Base-by-base conservation (phyloP, 139 green algal genomes). In the Chlorella vulgaris region DNA sequence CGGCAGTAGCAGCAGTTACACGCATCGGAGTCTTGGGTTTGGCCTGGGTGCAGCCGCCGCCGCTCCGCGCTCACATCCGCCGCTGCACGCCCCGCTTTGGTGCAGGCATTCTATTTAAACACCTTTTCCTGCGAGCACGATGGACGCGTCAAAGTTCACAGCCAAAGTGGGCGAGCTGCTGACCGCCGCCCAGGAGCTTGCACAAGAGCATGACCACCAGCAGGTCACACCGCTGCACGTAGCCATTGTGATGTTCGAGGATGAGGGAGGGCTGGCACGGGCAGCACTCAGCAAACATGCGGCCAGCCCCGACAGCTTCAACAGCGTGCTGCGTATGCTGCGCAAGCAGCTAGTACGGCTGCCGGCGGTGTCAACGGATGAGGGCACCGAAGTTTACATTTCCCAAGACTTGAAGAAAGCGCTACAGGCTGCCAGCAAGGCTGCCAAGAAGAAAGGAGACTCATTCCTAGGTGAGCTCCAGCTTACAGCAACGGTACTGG, bases 371-470 rank as follows among this genome's bases (percentile, higher is more conserved):
- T 70, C n/a, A 66, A 81, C 31, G 31, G 82, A 78, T 31, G 85
- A 4, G 83, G 86, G 90, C 47, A 53, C 38, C 35, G 86, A 93
- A 6, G 81, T 90, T 3, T 86, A 67, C 65, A 40, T 87, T 7
- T 60, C 65, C 0, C 26, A 75, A 5, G 90, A 92, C 35, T 29
- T 90, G 8, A 83, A 66, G 7, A 89, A 92, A 67, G 71, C 82
- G 31, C 58, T 96, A n/a, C 78, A 83, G 21, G 42, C 81, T 19
- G 92, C 92, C 0, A 66, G 47, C 26, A 94, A 95, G 76, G n/a
- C 88, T 31, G 88, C 93, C 74, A 95, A 94, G 80, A 81, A 93
- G 31, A 89, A 88, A 24, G 82, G 80, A 2, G 94, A 97, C 73
- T 73, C 84, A 6, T 98, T 92, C 83, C 61, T 98, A 19, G 88